Base-by-base conservation (phyloP, 371 early-diverging fungal species). In the Zychaea mexicana region DNA sequence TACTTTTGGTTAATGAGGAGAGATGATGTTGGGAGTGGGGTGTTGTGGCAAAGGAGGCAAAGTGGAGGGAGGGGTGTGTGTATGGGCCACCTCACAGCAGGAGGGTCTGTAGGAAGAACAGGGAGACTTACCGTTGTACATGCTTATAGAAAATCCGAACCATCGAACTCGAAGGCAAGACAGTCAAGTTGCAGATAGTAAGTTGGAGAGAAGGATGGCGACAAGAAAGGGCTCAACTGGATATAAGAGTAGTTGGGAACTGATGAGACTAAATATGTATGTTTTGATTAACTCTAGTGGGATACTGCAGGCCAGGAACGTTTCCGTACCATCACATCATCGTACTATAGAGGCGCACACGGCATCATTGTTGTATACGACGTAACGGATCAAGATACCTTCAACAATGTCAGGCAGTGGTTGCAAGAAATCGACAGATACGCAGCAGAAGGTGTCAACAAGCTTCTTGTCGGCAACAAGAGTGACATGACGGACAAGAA, bases 241-340 rank as follows among this genome's bases (percentile, higher is more conserved):
- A 27, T 36, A 26, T 8, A 17, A 30, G n/a, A 31, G 30, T 19
- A 36, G 24, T 10, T 32, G 21, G 27, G n/a, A 5, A 12, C 4
- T 15, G 13, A 42, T 42, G 7, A n/a, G 15, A 17, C 7, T 42
- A 42, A 17, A 42, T 12, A 42, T 33, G 33, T 42, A 42, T 22
- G 21, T 32, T n/a, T n/a, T n/a, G n/a, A n/a, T n/a, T n/a, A n/a
- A n/a, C n/a, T n/a, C 2, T 73, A 79, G 80, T 99, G 98, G 99
- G 99, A 99, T 81, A 99, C 99, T n/a, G 99, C 99, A 38, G 99
- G 99, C 28, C 99, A 99, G 86, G 99, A 99, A 78, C 91, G 99
- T 66, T 99, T 99, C 91, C 90, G 98, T 63, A 97, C 99, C 19
- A 98, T 99, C 64, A 98, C 99, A 36, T 95, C 96, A 0, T 96